Conservation (phyloP, 2,329 filamentous ascomycete species). For the Mycosphaerella sp. region DNA sequence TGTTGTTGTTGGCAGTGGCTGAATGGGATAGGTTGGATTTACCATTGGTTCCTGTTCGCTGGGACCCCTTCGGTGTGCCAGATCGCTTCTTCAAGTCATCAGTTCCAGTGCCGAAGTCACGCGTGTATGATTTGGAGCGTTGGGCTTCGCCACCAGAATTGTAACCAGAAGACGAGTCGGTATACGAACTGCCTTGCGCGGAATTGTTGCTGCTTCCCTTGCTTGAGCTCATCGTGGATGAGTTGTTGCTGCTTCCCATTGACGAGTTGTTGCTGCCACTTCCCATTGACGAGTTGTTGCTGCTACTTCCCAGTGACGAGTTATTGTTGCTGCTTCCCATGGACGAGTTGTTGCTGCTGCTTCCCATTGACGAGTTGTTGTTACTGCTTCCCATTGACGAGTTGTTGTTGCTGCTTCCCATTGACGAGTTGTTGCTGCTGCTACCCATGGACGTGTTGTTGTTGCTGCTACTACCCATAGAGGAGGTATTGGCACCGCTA, state of each 20-base stretch:
- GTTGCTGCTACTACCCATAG: background rate
- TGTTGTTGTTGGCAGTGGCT: conserved; percentile 1
- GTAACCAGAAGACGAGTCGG: background rate
- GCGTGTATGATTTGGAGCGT: conserved; percentile 9
- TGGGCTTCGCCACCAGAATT: conserved; percentile 10
- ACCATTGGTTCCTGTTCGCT: conserved; percentile 5
- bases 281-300: background rate
- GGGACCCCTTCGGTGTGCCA: conserved; percentile 2
- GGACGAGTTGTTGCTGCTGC: background rate
- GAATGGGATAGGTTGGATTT: conserved; percentile 1
- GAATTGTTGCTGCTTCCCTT: background rate
- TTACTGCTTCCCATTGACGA: background rate
- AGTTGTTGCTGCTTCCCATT: background rate
- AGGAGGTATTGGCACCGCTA: background rate
- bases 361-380: background rate
- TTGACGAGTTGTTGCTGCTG: conserved; percentile 1
- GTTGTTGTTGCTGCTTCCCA: conserved; percentile 1
- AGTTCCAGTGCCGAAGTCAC: conserved; percentile 12
- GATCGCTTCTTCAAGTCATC: conserved; percentile 8
- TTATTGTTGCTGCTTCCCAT: background rate
- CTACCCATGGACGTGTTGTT: conserved; percentile 1
- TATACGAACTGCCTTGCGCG: background rate
- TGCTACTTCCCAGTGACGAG: background rate
- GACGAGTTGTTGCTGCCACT: conserved; percentile 6
- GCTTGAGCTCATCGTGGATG: background rate